Conservation (phyloP, 2,329 filamentous ascomycete species). For the Botrytis elliptica region DNA sequence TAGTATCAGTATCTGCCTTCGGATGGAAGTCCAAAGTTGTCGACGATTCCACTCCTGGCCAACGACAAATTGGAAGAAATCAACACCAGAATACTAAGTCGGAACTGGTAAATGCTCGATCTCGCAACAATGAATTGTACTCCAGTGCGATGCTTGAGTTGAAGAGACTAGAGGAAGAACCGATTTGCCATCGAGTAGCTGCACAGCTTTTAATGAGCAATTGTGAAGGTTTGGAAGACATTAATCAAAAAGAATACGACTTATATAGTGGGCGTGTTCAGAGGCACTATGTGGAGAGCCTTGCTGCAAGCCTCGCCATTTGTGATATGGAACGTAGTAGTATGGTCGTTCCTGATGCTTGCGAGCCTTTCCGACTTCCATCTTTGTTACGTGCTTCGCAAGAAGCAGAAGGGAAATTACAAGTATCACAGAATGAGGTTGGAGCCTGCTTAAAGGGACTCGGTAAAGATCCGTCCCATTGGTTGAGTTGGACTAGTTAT, state of each 20-base stretch:
- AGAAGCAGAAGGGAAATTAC: conserved; percentile 37
- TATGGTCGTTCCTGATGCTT: conserved; percentile 50
- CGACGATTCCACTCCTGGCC: conserved; percentile 7
- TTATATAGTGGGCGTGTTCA: conserved; percentile 40
- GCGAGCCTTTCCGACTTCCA: conserved; percentile 45
- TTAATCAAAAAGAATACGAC: conserved; percentile 34
- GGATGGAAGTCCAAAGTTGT: conserved; percentile 15
- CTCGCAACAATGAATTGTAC: conserved; percentile 35
- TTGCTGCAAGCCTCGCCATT: conserved; percentile 60
- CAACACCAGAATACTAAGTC: conserved; percentile 20
- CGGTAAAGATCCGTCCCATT: conserved; percentile 54
- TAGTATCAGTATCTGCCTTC: conserved; percentile 10
- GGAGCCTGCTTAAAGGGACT: conserved; percentile 54
- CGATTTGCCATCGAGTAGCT: conserved; percentile 38
- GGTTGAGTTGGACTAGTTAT: conserved; percentile 64
- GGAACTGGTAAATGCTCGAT: conserved; percentile 29
- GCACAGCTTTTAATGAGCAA: conserved; percentile 40
- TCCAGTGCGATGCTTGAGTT: conserved; percentile 38
- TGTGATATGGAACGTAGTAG: conserved; percentile 59
- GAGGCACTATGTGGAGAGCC: conserved; percentile 52
- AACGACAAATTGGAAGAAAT: background rate
- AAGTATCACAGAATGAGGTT: conserved; percentile 39
- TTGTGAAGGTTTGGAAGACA: conserved; percentile 36
- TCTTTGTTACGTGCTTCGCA: conserved; percentile 41
- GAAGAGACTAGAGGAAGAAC: conserved; percentile 37